Percentiles rank a stretch among this genome's conserved stretches.
Evolutionary conservation across 2,329 filamentous ascomycete genomes (phyloP).

Genomic region (Aspergillus novoparasiticus): DNA sequence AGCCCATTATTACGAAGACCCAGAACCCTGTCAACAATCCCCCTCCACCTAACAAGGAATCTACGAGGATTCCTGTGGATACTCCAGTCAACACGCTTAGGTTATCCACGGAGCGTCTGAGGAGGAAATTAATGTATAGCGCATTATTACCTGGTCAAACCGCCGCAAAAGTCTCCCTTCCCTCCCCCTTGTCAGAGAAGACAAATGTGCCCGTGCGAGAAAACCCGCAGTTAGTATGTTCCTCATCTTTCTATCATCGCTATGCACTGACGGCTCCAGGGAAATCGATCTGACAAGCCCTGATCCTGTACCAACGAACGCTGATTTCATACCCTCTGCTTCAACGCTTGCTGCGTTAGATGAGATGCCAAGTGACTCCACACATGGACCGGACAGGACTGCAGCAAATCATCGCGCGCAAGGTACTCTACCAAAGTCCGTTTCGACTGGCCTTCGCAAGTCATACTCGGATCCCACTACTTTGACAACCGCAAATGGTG

Average conservation of each 20-base stretch:
- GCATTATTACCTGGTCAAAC: constrained; percentile 34
- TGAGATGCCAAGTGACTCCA: constrained; percentile 21
- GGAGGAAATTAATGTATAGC: constrained; percentile 48
- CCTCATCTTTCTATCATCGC: not conserved
- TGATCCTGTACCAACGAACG: constrained; percentile 14
- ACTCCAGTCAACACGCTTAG: constrained; percentile 31
- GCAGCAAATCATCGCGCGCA: constrained; percentile 3
- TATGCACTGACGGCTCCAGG: constrained; percentile 16
- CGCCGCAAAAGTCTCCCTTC: constrained; percentile 16
- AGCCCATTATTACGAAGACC: not conserved
- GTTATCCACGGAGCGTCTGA: constrained; percentile 38
- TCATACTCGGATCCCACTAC: constrained; percentile 39
- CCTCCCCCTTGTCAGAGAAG: constrained; percentile 10
- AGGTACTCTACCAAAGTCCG: not conserved
- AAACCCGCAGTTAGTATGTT: constrained; percentile 34
- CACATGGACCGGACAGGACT: not conserved
- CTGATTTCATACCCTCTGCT: constrained; percentile 31
- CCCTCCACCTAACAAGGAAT: not conserved
- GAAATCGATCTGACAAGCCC: constrained; percentile 1
- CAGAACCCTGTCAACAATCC: not conserved
- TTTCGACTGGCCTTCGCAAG: constrained; percentile 31
- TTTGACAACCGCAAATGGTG: constrained; percentile 20
- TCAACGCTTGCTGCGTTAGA: constrained; percentile 34
- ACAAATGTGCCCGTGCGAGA: not conserved
- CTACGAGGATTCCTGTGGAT: not conserved